Conservation (phyloP, 257 asterid genomes). For the Plantago ovata region DNA sequence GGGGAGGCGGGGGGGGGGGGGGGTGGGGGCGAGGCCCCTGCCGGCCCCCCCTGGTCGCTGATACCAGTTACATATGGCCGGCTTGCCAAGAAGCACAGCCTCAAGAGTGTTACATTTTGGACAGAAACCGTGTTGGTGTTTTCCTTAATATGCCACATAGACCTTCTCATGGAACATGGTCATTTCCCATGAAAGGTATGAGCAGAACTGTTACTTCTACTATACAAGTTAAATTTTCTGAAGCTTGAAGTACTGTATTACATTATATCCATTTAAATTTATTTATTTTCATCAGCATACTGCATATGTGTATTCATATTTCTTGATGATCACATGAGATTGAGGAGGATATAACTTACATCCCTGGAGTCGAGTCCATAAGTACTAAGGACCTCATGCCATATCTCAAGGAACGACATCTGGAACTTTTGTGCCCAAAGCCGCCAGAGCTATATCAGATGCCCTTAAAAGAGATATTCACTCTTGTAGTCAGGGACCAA, state of each 20-base stretch:
- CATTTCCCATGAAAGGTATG: slow-evolving; percentile 30
- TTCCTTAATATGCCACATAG: slow-evolving; percentile 26
- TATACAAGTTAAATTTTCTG: too few species aligned
- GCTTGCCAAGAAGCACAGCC: slow-evolving; percentile 34
- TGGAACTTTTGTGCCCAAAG: slow-evolving; percentile 21
- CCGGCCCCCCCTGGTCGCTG: too few species aligned
- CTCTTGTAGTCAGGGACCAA: too few species aligned
- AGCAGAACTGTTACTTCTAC: background rate
- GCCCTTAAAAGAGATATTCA: slow-evolving; percentile 30
- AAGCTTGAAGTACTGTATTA: too few species aligned
- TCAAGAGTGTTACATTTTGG: slow-evolving; percentile 46
- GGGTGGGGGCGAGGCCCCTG: too few species aligned
- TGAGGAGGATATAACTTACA: too few species aligned
- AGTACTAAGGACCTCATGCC: slow-evolving; percentile 40
- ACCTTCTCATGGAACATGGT: slow-evolving; percentile 25
- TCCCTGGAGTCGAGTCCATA: slow-evolving; percentile 44
- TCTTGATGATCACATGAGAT: slow-evolving; percentile 24
- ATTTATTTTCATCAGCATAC: background rate
- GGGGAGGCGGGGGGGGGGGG: too few species aligned
- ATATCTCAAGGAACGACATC: slow-evolving; percentile 25
- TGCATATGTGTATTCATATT: too few species aligned
- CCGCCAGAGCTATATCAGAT: slow-evolving; percentile 28
- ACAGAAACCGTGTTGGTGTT: slow-evolving; percentile 43
- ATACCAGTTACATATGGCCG: slow-evolving; percentile 35
- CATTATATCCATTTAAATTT: too few species aligned